A percentile compares a stretch with the other conserved stretches of the same genome.
These are phyloP conservation scores for Corynascus novoguineensis DNA, from an alignment of 495 filamentous ascomycete species.

Conservation along the genomic window DNA sequence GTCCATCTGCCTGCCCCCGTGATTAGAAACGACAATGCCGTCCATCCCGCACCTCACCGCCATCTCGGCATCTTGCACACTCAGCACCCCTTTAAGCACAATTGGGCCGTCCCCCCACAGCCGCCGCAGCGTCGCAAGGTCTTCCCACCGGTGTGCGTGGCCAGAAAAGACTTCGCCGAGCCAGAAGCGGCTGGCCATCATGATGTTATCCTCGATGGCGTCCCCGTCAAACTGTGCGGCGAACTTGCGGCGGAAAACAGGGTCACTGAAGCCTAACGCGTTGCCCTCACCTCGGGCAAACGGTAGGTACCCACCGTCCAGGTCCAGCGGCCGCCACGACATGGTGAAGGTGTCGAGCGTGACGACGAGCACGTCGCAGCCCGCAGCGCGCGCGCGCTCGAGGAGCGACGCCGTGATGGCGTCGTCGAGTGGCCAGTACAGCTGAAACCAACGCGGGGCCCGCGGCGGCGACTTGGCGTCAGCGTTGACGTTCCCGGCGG, in stretches of 20 bases:
- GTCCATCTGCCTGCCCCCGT: constrained; percentile 44
- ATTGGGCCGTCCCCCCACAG: constrained; percentile 59
- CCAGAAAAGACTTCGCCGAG: constrained; percentile 46
- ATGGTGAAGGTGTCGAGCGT: constrained; percentile 59
- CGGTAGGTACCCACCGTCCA: constrained; percentile 57
- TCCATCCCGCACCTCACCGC: constrained; percentile 31
- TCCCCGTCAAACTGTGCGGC: constrained; percentile 22
- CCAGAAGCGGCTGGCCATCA: constrained; percentile 40
- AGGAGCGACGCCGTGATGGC: constrained; percentile 56
- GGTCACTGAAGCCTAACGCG: constrained; percentile 51
- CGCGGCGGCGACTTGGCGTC: not conserved
- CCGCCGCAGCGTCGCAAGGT: constrained; percentile 49
- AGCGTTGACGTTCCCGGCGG: not conserved
- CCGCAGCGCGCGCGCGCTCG: constrained; percentile 54
- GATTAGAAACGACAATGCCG: constrained; percentile 39
- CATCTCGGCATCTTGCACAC: constrained; percentile 31
- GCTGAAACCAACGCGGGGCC: constrained; percentile 51
- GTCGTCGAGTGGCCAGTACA: constrained; percentile 62
- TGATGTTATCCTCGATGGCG: constrained; percentile 22
- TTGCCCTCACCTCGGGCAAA: constrained; percentile 47
- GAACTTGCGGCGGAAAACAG: constrained; percentile 51
- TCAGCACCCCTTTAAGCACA: constrained; percentile 43
- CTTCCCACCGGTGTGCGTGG: constrained; percentile 52
- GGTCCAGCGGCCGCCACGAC: constrained; percentile 58
- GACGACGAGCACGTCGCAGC: constrained; percentile 53